Percentiles rank a stretch among this genome's conserved stretches.
Conservation (phyloP, 768 basidiomycete genomes). For the Hypholoma sublateritium region DNA sequence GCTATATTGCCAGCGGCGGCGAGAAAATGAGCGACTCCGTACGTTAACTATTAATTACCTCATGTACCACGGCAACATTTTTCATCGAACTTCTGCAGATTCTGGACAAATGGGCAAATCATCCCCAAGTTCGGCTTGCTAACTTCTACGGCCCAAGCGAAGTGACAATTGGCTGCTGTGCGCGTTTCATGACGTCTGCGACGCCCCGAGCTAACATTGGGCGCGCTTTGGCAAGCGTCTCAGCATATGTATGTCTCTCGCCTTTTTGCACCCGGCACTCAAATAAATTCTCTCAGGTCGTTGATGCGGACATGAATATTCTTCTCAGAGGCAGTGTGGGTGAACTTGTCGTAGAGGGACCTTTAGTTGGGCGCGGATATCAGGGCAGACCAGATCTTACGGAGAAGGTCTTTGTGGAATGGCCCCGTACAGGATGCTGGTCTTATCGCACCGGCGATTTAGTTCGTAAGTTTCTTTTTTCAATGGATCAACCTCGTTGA, state of each 20-base stretch:
- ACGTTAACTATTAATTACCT: constrained; percentile 12
- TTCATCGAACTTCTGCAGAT: constrained; percentile 19
- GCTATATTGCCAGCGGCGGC: constrained; percentile 49
- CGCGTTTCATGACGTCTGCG: constrained; percentile 38
- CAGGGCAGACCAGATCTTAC: constrained; percentile 44
- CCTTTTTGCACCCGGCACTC: not conserved
- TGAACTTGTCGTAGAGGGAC: constrained; percentile 50
- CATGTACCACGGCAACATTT: no score
- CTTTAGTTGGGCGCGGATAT: constrained; percentile 50
- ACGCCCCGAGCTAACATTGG: constrained; percentile 46
- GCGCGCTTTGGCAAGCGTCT: constrained; percentile 36
- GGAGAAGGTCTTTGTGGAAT: constrained; percentile 44
- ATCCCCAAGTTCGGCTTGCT: constrained; percentile 41
- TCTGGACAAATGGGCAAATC: constrained; percentile 48
- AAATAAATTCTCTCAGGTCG: constrained; percentile 35
- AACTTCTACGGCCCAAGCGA: constrained; percentile 57
- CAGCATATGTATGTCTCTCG: constrained; percentile 28
- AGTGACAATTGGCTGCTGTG: constrained; percentile 52
- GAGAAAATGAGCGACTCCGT: constrained; percentile 55
- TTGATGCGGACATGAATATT: constrained; percentile 40
- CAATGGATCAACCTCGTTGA: not conserved
- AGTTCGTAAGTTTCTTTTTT: constrained; percentile 28
- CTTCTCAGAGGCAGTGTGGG: constrained; percentile 44
- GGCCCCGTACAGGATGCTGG: constrained; percentile 38
- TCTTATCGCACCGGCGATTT: constrained; percentile 53